phyloP scores from a whole-genome alignment of 441 rosid genomes.

The Syzygium malaccense region DNA sequence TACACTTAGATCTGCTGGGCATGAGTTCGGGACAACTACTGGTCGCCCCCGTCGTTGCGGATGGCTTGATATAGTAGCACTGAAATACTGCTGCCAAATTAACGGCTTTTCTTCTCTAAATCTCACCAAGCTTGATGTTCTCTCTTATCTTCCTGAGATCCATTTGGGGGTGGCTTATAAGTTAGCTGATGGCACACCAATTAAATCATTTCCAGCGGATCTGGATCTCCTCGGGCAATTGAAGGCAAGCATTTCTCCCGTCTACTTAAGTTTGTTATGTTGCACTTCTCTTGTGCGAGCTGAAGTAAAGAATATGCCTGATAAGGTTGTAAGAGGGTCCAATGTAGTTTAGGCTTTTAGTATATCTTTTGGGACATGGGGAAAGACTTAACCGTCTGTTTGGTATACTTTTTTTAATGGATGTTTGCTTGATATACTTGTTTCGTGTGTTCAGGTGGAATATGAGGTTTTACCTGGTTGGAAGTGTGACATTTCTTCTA shows the following conservation, averaged over 20 bases:
- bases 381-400: background rate
- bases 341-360: background rate
- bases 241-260: slow-evolving; percentile 29
- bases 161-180: slow-evolving; percentile 75
- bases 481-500: slow-evolving; percentile 69
- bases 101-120: slow-evolving; percentile 85
- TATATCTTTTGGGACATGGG: background rate
- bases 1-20: slow-evolving; percentile 28
- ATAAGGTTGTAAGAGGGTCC: background rate
- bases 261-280: background rate
- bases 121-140: slow-evolving; percentile 89
- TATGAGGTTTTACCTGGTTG: slow-evolving; percentile 92
- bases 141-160: slow-evolving; percentile 84
- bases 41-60: slow-evolving; percentile 18
- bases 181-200: slow-evolving; percentile 58
- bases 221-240: slow-evolving; percentile 72
- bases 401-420: background rate
- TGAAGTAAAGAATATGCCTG: background rate
- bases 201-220: slow-evolving; percentile 84
- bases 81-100: slow-evolving; percentile 6
- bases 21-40: slow-evolving; percentile 10
- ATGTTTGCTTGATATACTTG: background rate
- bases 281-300: background rate
- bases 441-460: slow-evolving; percentile 51
- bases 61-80: slow-evolving; percentile 15